These are phyloP conservation scores for Plectosphaerella plurivora DNA, from an alignment of 2,329 filamentous ascomycete species.

Conservation along the genomic window DNA sequence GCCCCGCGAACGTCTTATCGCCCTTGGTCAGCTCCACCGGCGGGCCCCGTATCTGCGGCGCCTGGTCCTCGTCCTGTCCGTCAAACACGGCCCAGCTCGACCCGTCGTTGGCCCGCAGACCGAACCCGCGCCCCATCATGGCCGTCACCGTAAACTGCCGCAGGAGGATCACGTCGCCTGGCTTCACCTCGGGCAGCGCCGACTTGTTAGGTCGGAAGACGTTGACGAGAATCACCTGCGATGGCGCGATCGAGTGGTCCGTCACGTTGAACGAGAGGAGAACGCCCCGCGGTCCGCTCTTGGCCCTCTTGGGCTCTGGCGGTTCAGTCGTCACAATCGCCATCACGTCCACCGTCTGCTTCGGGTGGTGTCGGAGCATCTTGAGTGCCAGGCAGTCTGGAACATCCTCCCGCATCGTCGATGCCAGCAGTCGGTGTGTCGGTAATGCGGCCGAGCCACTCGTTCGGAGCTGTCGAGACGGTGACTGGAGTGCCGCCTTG, in stretches of 20 bases:
- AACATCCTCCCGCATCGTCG: slow-evolving; percentile 41
- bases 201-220: slow-evolving; percentile 56
- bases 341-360: slow-evolving; percentile 47
- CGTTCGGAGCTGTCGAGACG: slow-evolving; percentile 18
- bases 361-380: slow-evolving; percentile 39
- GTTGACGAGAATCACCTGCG: slow-evolving; percentile 47
- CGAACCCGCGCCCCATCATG: slow-evolving; percentile 50
- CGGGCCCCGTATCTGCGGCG: slow-evolving; percentile 53
- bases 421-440: slow-evolving; percentile 29
- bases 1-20: slow-evolving; percentile 44
- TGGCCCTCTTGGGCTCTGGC: slow-evolving; percentile 47
- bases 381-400: slow-evolving; percentile 50
- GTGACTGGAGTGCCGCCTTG: slow-evolving; percentile 22
- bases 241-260: slow-evolving; percentile 49
- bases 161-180: slow-evolving; percentile 56
- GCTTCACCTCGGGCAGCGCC: slow-evolving; percentile 48
- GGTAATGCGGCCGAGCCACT: slow-evolving; percentile 22
- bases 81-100: slow-evolving; percentile 62
- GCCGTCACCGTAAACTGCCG: slow-evolving; percentile 51
- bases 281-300: slow-evolving; percentile 54
- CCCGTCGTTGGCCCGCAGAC: slow-evolving; percentile 46
- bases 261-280: slow-evolving; percentile 54
- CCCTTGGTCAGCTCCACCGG: slow-evolving; percentile 50
- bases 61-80: slow-evolving; percentile 25
- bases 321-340: slow-evolving; percentile 50